Percentiles rank a stretch among this genome's conserved stretches.
These are phyloP conservation scores for Aspergillus campestris DNA, from an alignment of 495 filamentous ascomycete species.

Conservation along the genomic window DNA sequence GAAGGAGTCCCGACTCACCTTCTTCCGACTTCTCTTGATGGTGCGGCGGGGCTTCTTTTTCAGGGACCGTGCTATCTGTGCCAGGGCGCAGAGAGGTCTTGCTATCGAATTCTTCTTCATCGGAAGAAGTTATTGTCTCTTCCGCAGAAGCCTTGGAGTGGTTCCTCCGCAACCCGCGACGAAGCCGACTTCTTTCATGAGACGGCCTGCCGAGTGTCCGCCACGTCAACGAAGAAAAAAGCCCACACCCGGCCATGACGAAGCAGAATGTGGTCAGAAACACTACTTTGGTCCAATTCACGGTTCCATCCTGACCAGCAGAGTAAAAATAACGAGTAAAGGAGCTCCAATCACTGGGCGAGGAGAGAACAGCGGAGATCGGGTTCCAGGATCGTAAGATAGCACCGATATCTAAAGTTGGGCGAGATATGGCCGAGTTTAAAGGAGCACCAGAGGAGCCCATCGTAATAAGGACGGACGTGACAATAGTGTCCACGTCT, in stretches of 20 bases:
- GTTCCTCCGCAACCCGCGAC: conserved; percentile 17
- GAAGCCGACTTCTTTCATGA: conserved; percentile 13
- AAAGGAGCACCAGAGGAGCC: conserved; percentile 4
- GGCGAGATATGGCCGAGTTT: conserved; percentile 1
- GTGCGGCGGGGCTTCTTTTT: conserved; percentile 13
- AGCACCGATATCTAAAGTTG: neutral
- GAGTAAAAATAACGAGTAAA: conserved; percentile 14
- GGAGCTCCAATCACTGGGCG: conserved; percentile 8
- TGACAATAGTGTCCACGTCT: conserved; percentile 3
- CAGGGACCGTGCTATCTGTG: conserved; percentile 13
- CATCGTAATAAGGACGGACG: conserved; percentile 6
- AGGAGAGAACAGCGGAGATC: conserved; percentile 4
- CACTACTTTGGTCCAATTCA: conserved; percentile 26
- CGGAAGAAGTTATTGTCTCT: conserved; percentile 31
- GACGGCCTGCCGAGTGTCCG: conserved; percentile 12
- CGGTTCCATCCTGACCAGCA: conserved; percentile 19
- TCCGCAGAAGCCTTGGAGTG: conserved; percentile 22
- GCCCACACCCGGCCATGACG: conserved; percentile 36
- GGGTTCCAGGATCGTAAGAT: conserved; percentile 8
- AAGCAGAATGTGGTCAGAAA: conserved; percentile 29
- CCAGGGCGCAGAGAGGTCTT: conserved; percentile 29
- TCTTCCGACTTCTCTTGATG: conserved; percentile 22
- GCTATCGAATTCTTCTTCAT: conserved; percentile 38
- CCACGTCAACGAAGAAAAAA: conserved; percentile 28
- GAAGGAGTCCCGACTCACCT: conserved; percentile 16